Conservation (phyloP, 2,329 filamentous ascomycete genomes). For the Penicillium carneum region DNA sequence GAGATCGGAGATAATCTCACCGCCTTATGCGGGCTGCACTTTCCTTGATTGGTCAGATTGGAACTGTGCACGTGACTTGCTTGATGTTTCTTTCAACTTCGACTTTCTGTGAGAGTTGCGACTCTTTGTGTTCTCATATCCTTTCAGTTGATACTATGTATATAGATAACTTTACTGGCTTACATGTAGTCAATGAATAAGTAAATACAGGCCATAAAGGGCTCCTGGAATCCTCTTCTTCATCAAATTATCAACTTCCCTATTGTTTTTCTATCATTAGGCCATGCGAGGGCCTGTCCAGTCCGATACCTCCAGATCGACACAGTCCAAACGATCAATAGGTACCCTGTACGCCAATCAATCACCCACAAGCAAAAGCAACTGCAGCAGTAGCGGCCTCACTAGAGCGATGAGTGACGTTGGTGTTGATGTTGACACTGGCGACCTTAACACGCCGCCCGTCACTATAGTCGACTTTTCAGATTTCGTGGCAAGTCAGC, state of each 20-base stretch:
- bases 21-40: conserved; percentile 24
- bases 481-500: neutral
- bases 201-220: neutral
- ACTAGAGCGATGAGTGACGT: neutral
- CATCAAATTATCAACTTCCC: neutral
- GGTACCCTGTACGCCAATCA: neutral
- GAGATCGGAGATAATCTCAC: conserved; percentile 45
- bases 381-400: neutral
- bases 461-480: neutral
- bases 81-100: conserved; percentile 9
- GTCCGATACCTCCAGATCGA: neutral
- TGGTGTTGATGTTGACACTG: neutral
- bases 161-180: neutral
- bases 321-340: neutral
- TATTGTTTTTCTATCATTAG: neutral
- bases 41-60: neutral
- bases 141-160: neutral
- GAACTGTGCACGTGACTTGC: conserved; percentile 2
- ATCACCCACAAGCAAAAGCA: neutral
- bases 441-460: neutral
- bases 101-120: neutral
- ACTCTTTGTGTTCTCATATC: neutral
- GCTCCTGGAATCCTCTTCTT: neutral
- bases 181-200: neutral
- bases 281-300: neutral